Percentiles rank a stretch among this genome's conserved stretches.
These are phyloP conservation scores for Shiraia sp. DNA, from an alignment of 2,329 filamentous ascomycete genomes.

Conservation along the genomic window DNA sequence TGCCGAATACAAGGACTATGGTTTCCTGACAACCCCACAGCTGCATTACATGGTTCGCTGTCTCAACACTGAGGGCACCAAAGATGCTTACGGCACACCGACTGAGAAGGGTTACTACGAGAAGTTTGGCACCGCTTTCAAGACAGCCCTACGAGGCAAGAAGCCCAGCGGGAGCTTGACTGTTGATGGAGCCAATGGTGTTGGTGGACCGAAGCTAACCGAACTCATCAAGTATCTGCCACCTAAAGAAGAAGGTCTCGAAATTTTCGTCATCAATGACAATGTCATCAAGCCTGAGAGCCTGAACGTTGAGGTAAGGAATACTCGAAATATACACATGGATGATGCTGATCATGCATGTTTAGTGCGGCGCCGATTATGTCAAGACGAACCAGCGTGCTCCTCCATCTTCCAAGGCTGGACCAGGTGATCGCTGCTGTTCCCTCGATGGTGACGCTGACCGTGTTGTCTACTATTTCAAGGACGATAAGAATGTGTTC, in stretches of 20 bases:
- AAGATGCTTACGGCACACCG: conserved; percentile 83
- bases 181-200: conserved; percentile 95
- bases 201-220: conserved; percentile 86
- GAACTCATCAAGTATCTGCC: conserved; percentile 86
- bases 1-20: conserved; percentile 79
- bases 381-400: conserved; percentile 97
- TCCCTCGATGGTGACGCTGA: conserved; percentile 96
- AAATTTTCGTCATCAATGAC: conserved; percentile 89
- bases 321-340: no score
- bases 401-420: conserved; percentile 79
- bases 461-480: conserved; percentile 92
- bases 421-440: conserved; percentile 76
- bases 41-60: conserved; percentile 95
- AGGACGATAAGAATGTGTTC: conserved; percentile 80
- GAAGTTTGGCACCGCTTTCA: conserved; percentile 85
- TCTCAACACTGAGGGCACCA: conserved; percentile 87
- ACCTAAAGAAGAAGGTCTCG: conserved; percentile 66
- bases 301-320: conserved; percentile 83
- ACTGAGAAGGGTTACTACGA: conserved; percentile 94
- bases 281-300: conserved; percentile 87
- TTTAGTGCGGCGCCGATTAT: conserved; percentile 92
- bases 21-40: conserved; percentile 94
- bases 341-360: no score
- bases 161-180: conserved; percentile 70
- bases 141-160: conserved; percentile 77